Evolutionary conservation across 78 protist genomes (phyloP), one percentile per base, ranked within the genome.

Genomic region (Dictyostelium intermedium): DNA sequence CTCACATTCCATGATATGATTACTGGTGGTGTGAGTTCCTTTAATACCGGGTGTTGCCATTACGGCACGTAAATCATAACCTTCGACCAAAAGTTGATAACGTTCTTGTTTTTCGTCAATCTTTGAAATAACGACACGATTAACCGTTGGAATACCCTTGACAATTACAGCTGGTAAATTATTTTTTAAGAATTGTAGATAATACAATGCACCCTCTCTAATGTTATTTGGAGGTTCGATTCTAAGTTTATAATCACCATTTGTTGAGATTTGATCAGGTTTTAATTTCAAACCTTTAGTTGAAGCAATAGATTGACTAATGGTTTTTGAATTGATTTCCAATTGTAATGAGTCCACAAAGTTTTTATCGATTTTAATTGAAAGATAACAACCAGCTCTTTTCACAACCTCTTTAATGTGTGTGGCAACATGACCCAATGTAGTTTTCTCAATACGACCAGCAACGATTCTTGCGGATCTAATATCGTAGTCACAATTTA

Each of bases 401-500:
- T 53, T 41, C 82, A 66, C 92, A 8, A 98, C 98, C 92, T 97
- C 98, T 37, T 78, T 56, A 80, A 99, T 91, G 43, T 83, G 76
- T 47, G 39, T 27, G 1, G 97, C 82, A 5, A 98, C 95, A 47
- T 98, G 97, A 16, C 98, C 98, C 13, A 99, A 97, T 1, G 86
- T 53, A 2, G 98, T 97, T n/a, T 83, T 86, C 91, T 99, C 99
- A 23, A 98, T 82, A 34, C 98, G 85, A 9, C 98, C 99, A 96
- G 97, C 97, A 76, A 98, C 99, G 25, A 93, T 69, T 14, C 99
- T 83, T 2, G 99, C 99, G 5, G 91, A 1, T 37, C 30, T 0
- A 30, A 30, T 82, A 32, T 91, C 84, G 23, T n/a, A 4, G 23
- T 79, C 76, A n/a, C 50, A 27, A 30, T 74, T 83, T 56, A 98